A percentile compares a stretch with the other conserved stretches of the same genome.
These are phyloP conservation scores for Alloteropsis semialata DNA, from an alignment of 176 grass and related monocot species.

Conservation along the genomic window DNA sequence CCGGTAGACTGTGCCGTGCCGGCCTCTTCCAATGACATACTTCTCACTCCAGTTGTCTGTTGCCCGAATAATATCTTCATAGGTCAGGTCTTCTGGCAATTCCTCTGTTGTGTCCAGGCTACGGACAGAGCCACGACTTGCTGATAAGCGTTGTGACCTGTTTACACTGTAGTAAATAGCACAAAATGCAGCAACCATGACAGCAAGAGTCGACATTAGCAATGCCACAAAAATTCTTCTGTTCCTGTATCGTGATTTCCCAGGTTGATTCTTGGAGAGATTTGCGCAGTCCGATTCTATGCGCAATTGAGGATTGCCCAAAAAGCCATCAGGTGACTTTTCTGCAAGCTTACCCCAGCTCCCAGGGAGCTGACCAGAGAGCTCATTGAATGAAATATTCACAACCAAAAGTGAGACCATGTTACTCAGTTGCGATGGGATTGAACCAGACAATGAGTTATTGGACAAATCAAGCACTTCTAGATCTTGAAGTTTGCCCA, in stretches of 20 bases:
- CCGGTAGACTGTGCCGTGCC: constrained; percentile 48
- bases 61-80: constrained; percentile 47
- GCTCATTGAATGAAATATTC: constrained; percentile 60
- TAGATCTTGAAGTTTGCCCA: constrained; percentile 53
- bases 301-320: constrained; percentile 39
- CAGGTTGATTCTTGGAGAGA: neutral
- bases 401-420: constrained; percentile 56
- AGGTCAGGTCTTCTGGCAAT: constrained; percentile 41
- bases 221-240: neutral
- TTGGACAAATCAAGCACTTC: constrained; percentile 56
- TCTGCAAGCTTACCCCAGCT: constrained; percentile 37
- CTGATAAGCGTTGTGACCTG: constrained; percentile 9
- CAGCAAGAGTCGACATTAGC: neutral
- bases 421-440: constrained; percentile 36
- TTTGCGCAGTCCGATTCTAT: neutral
- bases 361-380: constrained; percentile 28
- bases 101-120: constrained; percentile 33
- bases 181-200: constrained; percentile 19
- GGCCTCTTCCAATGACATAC: constrained; percentile 57
- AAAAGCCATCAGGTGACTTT: constrained; percentile 32
- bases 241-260: neutral
- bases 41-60: constrained; percentile 59
- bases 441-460: constrained; percentile 46
- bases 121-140: neutral
- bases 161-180: constrained; percentile 20